Base-by-base conservation (phyloP, 169 alveolate species). In the Plasmodium gallinaceum region DNA sequence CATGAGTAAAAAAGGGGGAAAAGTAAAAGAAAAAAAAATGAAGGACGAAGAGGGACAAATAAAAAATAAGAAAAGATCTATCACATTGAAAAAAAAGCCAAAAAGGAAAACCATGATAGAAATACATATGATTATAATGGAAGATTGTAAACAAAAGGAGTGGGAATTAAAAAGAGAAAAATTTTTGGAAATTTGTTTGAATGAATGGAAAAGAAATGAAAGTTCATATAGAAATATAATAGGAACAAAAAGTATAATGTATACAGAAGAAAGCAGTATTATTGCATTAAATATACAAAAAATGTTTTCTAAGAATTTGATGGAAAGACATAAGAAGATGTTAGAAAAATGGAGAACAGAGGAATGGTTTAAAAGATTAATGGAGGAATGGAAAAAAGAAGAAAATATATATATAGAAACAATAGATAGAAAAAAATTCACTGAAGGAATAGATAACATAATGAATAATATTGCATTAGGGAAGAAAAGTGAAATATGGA, bases 261-360 rank as follows among this genome's bases (percentile, higher is more conserved):
- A 54, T 12, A 14, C 8, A 54, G 22, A 16, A 54, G 64, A 16
- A 54, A 54, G 64, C 8, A 22, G 22, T 54, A 54, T 0, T 54
- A 7, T 16, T 2, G 64, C 16, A 16, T 0, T 54, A 54, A 18
- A 16, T 3, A 22, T 10, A 9, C 7, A 54, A 7, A 54, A 54
- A 14, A 16, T 24, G 0, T 54, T 54, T 12, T 54, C 32, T 0
- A 14, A 54, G 7, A 54, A 7, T 0, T 54, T n/a, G 64, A 54
- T 8, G 14, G 7, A 54, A 16, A 54, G 64, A 54, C 64, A 54
- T 0, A 54, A 54, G 7, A 16, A 14, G 7, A 54, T 54, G 64
- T 54, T 54, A 14, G 64, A 54, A 54, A 54, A 54, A 54, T 54
- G 64, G 64, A 54, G 14, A 16, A 54, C 8, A 14, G 20, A 54